Percentiles rank a stretch among this genome's conserved stretches.
These are phyloP conservation scores for Gloeopeniophorella convolvens DNA, from an alignment of 768 basidiomycete genomes.

Conservation along the genomic window DNA sequence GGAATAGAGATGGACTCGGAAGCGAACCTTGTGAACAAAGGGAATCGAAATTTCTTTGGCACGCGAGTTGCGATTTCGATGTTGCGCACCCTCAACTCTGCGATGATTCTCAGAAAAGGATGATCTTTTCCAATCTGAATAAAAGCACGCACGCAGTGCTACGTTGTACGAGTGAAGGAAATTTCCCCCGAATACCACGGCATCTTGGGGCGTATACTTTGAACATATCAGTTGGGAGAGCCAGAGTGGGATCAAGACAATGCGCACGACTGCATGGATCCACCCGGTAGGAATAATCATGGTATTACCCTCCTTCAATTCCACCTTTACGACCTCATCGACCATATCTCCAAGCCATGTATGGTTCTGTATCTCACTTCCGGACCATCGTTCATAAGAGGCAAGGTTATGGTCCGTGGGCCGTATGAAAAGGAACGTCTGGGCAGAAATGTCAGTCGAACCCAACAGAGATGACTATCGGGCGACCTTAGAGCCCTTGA, in stretches of 20 bases:
- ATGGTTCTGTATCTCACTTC: slow-evolving; percentile 80
- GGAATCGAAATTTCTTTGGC: slow-evolving; percentile 50
- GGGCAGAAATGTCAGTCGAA: slow-evolving; percentile 1
- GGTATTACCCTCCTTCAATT: slow-evolving; percentile 69
- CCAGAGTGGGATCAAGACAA: neutral
- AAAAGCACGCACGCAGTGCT: slow-evolving; percentile 58
- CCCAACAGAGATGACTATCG: neutral
- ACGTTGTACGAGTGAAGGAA: slow-evolving; percentile 93
- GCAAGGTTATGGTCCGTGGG: slow-evolving; percentile 81
- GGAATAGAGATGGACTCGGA: neutral
- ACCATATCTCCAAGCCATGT: slow-evolving; percentile 92
- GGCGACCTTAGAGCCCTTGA: slow-evolving; percentile 74
- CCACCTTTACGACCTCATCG: slow-evolving; percentile 85
- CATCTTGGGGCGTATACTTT: slow-evolving; percentile 86
- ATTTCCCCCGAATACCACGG: slow-evolving; percentile 95
- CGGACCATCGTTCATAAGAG: slow-evolving; percentile 92
- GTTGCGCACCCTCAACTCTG: slow-evolving; percentile 82
- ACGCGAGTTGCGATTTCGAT: slow-evolving; percentile 93
- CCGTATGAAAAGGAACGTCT: slow-evolving; percentile 94
- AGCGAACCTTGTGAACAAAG: slow-evolving; percentile 23
- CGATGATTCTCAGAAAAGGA: slow-evolving; percentile 2
- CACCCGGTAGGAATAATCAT: slow-evolving; percentile 96
- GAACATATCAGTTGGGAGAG: neutral
- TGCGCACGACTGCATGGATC: slow-evolving; percentile 92
- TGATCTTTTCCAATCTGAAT: neutral